Base-by-base conservation (phyloP, 106 monocot genomes). In the Phalaenopsis equestris region DNA sequence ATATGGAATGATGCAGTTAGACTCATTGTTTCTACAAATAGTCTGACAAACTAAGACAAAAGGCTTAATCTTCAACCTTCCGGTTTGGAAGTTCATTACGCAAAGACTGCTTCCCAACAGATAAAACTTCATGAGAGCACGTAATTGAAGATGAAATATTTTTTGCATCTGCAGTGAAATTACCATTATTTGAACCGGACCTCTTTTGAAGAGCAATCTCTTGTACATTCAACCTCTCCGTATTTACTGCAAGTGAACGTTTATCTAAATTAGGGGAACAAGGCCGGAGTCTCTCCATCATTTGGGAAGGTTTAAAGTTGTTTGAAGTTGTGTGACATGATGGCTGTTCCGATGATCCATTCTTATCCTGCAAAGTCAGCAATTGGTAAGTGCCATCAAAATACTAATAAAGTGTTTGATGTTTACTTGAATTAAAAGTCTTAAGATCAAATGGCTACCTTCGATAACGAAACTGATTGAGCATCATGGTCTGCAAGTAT, bases 11-110 rank as follows among this genome's bases (percentile, higher is more conserved):
- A 80, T 48, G 77, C 80, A 86, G 86, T 91, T 86, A 89, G 84
- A 91, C 39, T 38, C 57, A 39, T 7, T 14, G 41, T 41, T 49
- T 56, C 47, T 77, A 72, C 70, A 82, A 86, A 80, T 49, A 83
- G 65, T 21, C 79, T 64, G 84, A 82, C 56, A 85, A 88, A 86
- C 81, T 81, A 91, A 85, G 75, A 87, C 49, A 84, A 48, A 84
- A 86, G 73, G 78, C 79, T 85, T 85, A 84, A 80, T 75, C 85
- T 76, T 85, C 83, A 77, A 93, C 96, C 93, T 89, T 93, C 68
- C 77, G 79, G 56, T 78, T 36, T 37, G 78, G 87, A 82, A 58
- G 56, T 74, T 89, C 83, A 82, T 80, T 36, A 21, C 73, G 75
- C 12, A 72, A 42, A n/a, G 67, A 72, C 49, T 81, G 81, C 52